Evolutionary conservation across 208 protist genomes (phyloP).

Genomic region (Tritrichomonas foetus): DNA sequence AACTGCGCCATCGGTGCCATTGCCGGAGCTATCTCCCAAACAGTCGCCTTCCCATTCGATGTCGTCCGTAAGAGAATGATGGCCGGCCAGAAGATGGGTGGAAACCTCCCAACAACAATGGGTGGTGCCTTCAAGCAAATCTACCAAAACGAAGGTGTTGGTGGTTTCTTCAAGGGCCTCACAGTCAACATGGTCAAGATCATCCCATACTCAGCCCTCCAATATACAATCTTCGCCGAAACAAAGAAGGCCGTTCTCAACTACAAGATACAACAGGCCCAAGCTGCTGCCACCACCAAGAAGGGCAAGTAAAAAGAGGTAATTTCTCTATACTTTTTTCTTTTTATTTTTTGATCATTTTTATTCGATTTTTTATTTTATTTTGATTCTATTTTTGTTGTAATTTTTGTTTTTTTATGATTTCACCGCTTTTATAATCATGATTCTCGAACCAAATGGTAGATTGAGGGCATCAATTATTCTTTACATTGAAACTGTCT

Average conservation of each 20-base stretch:
- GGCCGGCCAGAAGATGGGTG: not conserved
- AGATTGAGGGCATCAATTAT: too few species aligned
- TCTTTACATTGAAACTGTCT: too few species aligned
- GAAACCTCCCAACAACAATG: not conserved
- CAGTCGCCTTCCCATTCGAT: constrained; percentile 30
- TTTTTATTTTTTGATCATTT: too few species aligned
- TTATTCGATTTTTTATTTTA: too few species aligned
- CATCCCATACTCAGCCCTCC: constrained; percentile 12
- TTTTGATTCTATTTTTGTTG: too few species aligned
- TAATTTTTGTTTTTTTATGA: too few species aligned
- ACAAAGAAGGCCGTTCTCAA: not conserved
- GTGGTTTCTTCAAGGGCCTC: not conserved
- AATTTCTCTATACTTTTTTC: not conserved
- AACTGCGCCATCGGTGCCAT: not conserved
- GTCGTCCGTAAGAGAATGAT: constrained; percentile 25
- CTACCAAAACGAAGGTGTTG: not conserved
- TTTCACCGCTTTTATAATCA: too few species aligned
- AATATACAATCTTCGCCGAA: not conserved
- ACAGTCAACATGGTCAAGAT: constrained; percentile 33
- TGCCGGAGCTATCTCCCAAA: not conserved
- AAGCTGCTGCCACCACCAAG: not conserved
- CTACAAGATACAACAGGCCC: not conserved
- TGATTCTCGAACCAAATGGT: too few species aligned
- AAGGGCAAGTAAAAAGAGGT: not conserved
- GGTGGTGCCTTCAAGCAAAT: not conserved